Base-by-base conservation (phyloP, 140 eudicot species). In the Stevia rebaudiana region DNA sequence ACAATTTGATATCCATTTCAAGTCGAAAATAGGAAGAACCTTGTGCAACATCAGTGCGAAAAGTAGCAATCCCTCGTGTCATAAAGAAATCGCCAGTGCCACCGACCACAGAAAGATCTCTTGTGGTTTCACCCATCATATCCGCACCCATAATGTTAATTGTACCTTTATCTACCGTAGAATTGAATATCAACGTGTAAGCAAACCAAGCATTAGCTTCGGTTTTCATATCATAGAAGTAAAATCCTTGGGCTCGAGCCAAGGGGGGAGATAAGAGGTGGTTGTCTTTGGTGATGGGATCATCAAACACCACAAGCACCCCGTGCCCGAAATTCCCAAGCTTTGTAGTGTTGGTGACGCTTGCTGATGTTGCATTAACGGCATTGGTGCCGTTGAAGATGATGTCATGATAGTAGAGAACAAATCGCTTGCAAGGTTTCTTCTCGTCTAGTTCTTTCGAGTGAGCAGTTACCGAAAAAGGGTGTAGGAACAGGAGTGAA, bases 11-110 rank as follows among this genome's bases (percentile, higher is more conserved):
- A 44, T 79, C 84, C 80, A 74, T 74, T 49, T 74, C 30, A 28
- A 79, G 55, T 23, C 81, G 37, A 49, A 79, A 79, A 64, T 69
- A 79, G 31, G 9, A 49, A 15, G 0, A 37, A 18, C 70, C 79
- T 25, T 80, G 66, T 2, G 19, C 7, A 5, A 3, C 0, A 16
- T 79, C 84, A 0, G 80, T 65, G n/a, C 67, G 61, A n/a, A 74
- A 3, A 22, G 90, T 77, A 31, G 44, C 79, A 33, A 83, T 75
- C 37, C 90, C 90, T 56, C 83, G 74, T 35, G 83, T 23, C 90
- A 83, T 71, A 63, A 77, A 83, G 84, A 80, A 83, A 77, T 80
- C 86, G 0, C 85, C 86, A 0, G 90, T 80, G 10, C 89, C 89
- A 22, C 89, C 89, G 24, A 83, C 81, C 6, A 80, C 77, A 3